Evolutionary conservation across 2,329 filamentous ascomycete genomes (phyloP), one percentile per base, ranked within the genome.

Genomic region (Sporothrix euskadiensis): DNA sequence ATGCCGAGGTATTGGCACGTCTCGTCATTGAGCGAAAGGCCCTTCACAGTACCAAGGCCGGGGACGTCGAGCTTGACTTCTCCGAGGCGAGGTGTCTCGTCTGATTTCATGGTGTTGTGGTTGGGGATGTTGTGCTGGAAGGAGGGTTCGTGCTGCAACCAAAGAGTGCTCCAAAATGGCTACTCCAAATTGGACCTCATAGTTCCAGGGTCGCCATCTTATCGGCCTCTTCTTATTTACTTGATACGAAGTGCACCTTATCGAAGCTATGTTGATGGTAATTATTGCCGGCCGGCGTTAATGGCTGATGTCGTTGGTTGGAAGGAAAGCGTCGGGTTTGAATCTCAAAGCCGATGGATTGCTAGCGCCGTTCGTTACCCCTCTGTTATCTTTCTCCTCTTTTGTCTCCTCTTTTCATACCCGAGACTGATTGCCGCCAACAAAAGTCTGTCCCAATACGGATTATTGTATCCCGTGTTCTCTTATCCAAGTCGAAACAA

Each of bases 1-100:
- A 75, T 69, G 44, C 73, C 74, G 8, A 74, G 32, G 26, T 75
- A 75, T 68, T 75, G 66, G 52, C 72, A 74, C 3, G 66, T 65
- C n/a, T 44, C 19, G 39, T 59, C 19, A 41, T 70, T 22, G 22
- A 73, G 61, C 7, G 59, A 73, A 30, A 76, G 41, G 22, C 75
- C 75, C 0, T 69, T 73, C 4, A 76, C 7, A 0, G 44, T 47
- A 35, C 75, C 73, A 10, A 76, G 68, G n/a, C 61, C 66, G 8
- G 75, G 71, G 9, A 75, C 73, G 16, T 71, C 72, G 12, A 75
- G 32, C 26, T 47, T 9, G 26, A 71, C 69, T 7, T 65, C 26
- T 44, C 71, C 57, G 7, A 70, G 35, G 30, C 39, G 35, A 26
- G 71, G 71, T 10, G 30, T 65, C 39, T 73, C 71, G 30, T 73